A percentile compares a stretch with the other conserved stretches of the same genome.
Evolutionary conservation across 163 green algal genomes (phyloP).

Genomic region (Coccomyxa subellipsoidea): DNA sequence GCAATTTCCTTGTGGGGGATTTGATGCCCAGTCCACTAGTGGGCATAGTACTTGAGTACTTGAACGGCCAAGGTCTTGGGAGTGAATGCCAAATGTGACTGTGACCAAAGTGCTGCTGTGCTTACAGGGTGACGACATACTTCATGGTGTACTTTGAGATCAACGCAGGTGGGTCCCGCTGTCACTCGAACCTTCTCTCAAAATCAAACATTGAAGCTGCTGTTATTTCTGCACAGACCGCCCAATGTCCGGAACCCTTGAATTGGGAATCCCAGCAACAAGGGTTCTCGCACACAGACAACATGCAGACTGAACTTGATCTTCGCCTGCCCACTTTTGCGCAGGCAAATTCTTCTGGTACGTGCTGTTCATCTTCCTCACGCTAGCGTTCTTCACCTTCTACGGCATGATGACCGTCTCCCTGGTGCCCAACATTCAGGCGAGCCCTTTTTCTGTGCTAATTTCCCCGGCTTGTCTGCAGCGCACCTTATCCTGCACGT

Average conservation of each 20-base stretch:
- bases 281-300: no score
- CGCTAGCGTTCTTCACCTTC: constrained; percentile 28
- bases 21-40: no score
- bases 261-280: neutral
- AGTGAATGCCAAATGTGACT: no score
- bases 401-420: constrained; percentile 14
- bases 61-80: no score
- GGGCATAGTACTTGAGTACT: no score
- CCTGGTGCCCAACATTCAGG: constrained; percentile 2
- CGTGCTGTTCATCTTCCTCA: constrained; percentile 24
- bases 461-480: neutral
- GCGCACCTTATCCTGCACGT: neutral
- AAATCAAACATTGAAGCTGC: neutral
- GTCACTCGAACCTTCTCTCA: neutral
- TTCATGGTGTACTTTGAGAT: constrained; percentile 43
- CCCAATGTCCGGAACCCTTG: neutral
- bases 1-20: no score
- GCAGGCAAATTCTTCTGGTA: constrained; percentile 27
- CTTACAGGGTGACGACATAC: constrained; percentile 30
- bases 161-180: neutral
- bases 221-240: neutral
- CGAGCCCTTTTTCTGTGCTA: neutral
- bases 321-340: neutral
- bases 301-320: neutral
- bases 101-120: neutral